Base-by-base conservation (phyloP, 225 moss, liverwort and hornwort species). In the Climacium dendroides region DNA sequence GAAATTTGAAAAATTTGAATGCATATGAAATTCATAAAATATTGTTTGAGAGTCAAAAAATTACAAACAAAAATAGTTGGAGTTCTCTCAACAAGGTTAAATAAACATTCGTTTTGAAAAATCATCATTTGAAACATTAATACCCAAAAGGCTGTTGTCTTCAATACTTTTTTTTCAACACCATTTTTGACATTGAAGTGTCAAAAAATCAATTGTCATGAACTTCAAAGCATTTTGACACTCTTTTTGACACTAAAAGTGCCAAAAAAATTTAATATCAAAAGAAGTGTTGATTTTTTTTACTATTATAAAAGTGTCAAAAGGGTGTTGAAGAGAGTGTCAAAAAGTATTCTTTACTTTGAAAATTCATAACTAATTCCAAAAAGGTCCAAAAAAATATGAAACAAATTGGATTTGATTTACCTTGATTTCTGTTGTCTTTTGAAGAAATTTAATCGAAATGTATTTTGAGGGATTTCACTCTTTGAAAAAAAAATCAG, bases 31-130 rank as follows among this genome's bases (percentile, higher is more conserved):
- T 37, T 37, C 2, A 37, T 37, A 39, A n/a, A n/a, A 66, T 7
- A 67, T 67, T 23, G 13, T 20, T 3, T 23, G 2, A 22, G 2
- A 37, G 37, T 23, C 4, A 37, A 13, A 37, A 67, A 37, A 20
- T 66, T 37, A 23, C 1, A 13, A 37, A 67, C 7, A 37, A 37
- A 7, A 67, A 37, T 37, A 67, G 12, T 23, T 39, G 13, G 13
- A 67, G 0, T 37, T 22, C 7, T 23, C 1, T 4, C 0, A 1
- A 39, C 0, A 3, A 23, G 2, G 23, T 37, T 23, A 23, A 17
- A 14, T 17, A 5, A 63, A 39, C 23, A 67, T 37, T 37, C 0
- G n/a, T n/a, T n/a, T 19, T n/a, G 0, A 3, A 10, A 3, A 34
- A 66, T n/a, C n/a, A n/a, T 22, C 12, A 37, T 37, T 24, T 69